Conservation (phyloP, 2,329 filamentous ascomycete species). For the Talaromyces atroroseus region DNA sequence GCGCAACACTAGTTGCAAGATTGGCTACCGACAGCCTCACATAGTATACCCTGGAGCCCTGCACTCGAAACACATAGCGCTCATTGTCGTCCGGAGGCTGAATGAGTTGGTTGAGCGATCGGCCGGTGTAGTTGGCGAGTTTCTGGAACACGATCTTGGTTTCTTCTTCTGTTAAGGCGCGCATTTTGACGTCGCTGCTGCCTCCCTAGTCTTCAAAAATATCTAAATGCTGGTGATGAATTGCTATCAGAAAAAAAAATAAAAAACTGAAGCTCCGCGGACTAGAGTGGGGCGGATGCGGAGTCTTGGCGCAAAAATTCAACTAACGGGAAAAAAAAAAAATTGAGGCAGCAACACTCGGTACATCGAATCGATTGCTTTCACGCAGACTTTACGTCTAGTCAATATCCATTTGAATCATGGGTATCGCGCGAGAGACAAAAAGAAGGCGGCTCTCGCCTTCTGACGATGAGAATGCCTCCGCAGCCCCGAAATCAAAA, state of each 20-base stretch:
- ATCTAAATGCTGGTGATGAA: not conserved
- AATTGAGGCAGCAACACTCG: slow-evolving; percentile 12
- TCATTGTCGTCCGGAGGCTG: slow-evolving; percentile 66
- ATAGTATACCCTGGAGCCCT: slow-evolving; percentile 84
- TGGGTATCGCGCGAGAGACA: slow-evolving; percentile 43
- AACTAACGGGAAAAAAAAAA: slow-evolving; percentile 19
- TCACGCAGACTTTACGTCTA: not conserved
- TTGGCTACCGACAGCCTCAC: slow-evolving; percentile 86
- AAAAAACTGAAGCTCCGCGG: slow-evolving; percentile 19
- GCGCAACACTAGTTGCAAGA: slow-evolving; percentile 76
- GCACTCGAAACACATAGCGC: slow-evolving; percentile 79
- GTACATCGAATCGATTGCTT: not conserved
- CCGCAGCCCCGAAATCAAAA: slow-evolving; percentile 22
- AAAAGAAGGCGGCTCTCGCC: slow-evolving; percentile 51
- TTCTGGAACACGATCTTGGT: slow-evolving; percentile 76
- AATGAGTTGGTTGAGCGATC: slow-evolving; percentile 78
- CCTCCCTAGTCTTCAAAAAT: not conserved
- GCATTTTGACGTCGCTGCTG: slow-evolving; percentile 52
- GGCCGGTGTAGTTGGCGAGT: slow-evolving; percentile 87
- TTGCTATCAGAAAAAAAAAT: not conserved
- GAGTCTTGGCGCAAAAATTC: slow-evolving; percentile 23
- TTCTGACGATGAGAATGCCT: slow-evolving; percentile 30
- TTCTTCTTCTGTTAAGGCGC: slow-evolving; percentile 65
- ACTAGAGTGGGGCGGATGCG: slow-evolving; percentile 21
- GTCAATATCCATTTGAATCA: slow-evolving; percentile 18